A percentile compares a stretch with the other conserved stretches of the same genome.
Conservation (phyloP, 305 asterid species). For the Solanum hybrid region DNA sequence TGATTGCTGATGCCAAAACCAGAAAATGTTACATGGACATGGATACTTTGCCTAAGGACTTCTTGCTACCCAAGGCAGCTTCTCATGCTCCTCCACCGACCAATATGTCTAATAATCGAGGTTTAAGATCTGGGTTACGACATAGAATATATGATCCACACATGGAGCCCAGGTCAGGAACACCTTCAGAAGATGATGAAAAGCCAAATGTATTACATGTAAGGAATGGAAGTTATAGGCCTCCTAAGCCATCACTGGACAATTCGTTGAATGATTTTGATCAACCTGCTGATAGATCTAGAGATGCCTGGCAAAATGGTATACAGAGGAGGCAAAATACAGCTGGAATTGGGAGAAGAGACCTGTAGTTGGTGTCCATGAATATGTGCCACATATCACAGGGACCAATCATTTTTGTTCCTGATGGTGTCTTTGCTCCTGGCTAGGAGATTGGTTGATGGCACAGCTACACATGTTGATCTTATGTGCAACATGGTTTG, state of each 20-base stretch:
- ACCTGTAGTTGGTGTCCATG: constrained; percentile 25
- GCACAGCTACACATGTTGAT: neutral
- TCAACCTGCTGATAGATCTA: constrained; percentile 56
- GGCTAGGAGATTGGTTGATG: neutral
- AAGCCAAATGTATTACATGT: constrained; percentile 38
- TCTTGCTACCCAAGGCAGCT: constrained; percentile 42
- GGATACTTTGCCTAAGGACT: constrained; percentile 92
- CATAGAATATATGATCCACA: constrained; percentile 67
- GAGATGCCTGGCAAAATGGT: constrained; percentile 72
- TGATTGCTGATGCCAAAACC: constrained; percentile 72
- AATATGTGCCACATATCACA: neutral
- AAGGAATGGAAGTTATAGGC: constrained; percentile 64
- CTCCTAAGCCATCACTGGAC: constrained; percentile 49
- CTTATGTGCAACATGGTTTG: neutral
- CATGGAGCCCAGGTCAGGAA: constrained; percentile 71
- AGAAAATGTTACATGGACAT: constrained; percentile 82
- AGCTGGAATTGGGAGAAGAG: constrained; percentile 62
- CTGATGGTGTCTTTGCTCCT: neutral
- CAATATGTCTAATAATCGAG: constrained; percentile 48
- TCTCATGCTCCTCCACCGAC: constrained; percentile 36
- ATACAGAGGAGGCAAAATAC: constrained; percentile 53
- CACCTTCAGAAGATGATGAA: constrained; percentile 95
- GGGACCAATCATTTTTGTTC: neutral
- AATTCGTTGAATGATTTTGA: constrained; percentile 55
- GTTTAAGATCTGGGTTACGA: constrained; percentile 61